phyloP scores from a whole-genome alignment of 495 filamentous ascomycete species.

The Aspergillus indologenus region DNA sequence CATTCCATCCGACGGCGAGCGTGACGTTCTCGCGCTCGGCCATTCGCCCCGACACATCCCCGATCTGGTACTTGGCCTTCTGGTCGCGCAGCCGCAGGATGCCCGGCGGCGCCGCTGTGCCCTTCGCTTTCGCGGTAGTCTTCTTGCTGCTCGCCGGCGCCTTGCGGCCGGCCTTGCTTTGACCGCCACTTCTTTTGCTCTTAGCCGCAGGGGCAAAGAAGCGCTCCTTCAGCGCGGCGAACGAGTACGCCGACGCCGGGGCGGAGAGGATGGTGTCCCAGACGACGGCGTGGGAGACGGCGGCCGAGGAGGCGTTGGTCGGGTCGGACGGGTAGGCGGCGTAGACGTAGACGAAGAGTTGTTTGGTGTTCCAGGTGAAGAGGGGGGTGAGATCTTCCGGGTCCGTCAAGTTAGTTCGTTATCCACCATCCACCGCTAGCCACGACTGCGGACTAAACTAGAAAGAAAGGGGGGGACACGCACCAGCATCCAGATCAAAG shows the following conservation, averaged over 20 bases:
- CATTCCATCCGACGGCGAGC: slow-evolving; percentile 83
- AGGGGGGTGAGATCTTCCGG: slow-evolving; percentile 86
- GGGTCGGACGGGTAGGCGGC: slow-evolving; percentile 69
- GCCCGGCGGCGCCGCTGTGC: slow-evolving; percentile 39
- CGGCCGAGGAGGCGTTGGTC: slow-evolving; percentile 25
- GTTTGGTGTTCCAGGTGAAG: slow-evolving; percentile 99
- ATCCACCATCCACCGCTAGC: too few relatives aligned
- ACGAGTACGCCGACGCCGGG: slow-evolving; percentile 54
- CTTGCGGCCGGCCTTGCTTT: slow-evolving; percentile 8
- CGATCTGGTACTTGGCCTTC: slow-evolving; percentile 90
- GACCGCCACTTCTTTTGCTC: slow-evolving; percentile 16
- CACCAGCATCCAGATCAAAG: slow-evolving; percentile 82
- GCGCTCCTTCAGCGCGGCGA: slow-evolving; percentile 38
- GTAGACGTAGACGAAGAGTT: slow-evolving; percentile 92
- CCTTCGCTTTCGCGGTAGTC: neutral
- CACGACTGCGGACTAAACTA: too few relatives aligned
- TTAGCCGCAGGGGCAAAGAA: slow-evolving; percentile 24
- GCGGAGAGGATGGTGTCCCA: slow-evolving; percentile 92
- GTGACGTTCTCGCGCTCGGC: slow-evolving; percentile 69
- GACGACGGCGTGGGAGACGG: slow-evolving; percentile 69
- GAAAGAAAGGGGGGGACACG: neutral
- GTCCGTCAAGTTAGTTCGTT: neutral
- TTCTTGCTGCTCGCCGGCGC: slow-evolving; percentile 19
- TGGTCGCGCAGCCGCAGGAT: slow-evolving; percentile 72
- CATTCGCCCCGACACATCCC: slow-evolving; percentile 74